Evolutionary conservation across 495 filamentous ascomycete genomes (phyloP), one percentile per base, ranked within the genome.

Genomic region (Xylaria intraflava): DNA sequence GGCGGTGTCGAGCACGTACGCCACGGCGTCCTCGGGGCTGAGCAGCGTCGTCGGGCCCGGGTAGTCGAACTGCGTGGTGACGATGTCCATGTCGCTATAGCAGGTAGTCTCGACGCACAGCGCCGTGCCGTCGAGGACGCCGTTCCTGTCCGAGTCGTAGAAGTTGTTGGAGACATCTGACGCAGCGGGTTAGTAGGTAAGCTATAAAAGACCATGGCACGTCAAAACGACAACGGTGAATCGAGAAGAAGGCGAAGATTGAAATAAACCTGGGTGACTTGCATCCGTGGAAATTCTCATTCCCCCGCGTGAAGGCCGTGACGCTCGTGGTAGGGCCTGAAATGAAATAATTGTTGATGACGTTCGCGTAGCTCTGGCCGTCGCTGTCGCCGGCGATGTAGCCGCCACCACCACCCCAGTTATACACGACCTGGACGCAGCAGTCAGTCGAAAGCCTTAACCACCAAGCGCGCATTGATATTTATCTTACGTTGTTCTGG

Each of bases 301-400:
- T 60, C 16, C 66, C 66, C 12, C 65, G 65, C 14, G 65, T 67
- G 39, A 67, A 67, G 3, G 64, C 62, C 6, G 70, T 36, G 14
- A 67, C 65, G 31, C 59, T 68, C 17, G 70, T 70, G 46, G 58
- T 68, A 3, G 70, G 71, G 1, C 70, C 72, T 6, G 68, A 60
- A 57, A 71, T 74, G 60, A 73, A 73, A 49, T 73, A 70, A 51
- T 73, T 74, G 50, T 67, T 68, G 52, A 73, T 58, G 29, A 74
- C 70, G 40, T 74, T 67, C 24, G 65, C 64, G 24, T 62, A 59
- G 33, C 65, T 71, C 38, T 53, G 46, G 6, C 71, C 69, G 0
- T 48, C 65, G 17, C 68, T 65, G 39, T 74, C 65, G 11, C 60
- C 69, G 3, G 65, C 60, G 47, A 66, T 74, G 48, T 73, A 73